Evolutionary conservation across 306 rosid genomes (phyloP), one percentile per base, ranked within the genome.

Genomic region (Inga laurina): DNA sequence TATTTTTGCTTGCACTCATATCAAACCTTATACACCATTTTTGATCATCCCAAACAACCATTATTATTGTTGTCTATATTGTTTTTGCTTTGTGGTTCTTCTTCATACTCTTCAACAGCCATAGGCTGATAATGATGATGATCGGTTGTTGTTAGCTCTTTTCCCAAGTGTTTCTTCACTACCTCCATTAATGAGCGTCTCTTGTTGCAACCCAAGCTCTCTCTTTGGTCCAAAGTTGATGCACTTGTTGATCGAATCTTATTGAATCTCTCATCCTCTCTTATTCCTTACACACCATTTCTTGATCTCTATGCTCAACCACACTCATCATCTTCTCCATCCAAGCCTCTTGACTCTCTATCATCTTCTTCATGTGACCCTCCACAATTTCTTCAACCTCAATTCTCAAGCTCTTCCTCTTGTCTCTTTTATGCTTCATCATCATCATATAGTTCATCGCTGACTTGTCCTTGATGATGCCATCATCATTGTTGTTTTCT

Each of bases 161-260:
- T 75, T 3, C 90, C 87, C n/a, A 85, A 51, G 22, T 87, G 82
- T 57, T 84, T 88, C 74, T 83, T 84, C 45, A 93, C 76, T 81
- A 88, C 84, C 59, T 88, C 91, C 86, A 90, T 86, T 71, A 91
- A 82, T 41, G 93, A 21, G 82, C 79, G 81, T 93, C 97, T 69
- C 96, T 86, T 76, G 92, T 86, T 79, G 88, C 90, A 62, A 93
- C 83, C 94, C 93, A 90, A 10, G 91, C 93, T 85, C 92, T 91
- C 86, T 91, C 97, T 67, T 87, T 91, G 15, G 88, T 91, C 95
- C 97, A 90, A n/a, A 91, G 87, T 22, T 89, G 82, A 56, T 82
- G 81, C 3, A 91, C 90, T 70, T 89, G 71, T 81, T 78, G 82
- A n/a, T 89, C 91, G 71, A 89, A 85, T 75, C 88, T 82, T 54